A percentile compares a stretch with the other conserved stretches of the same genome.
These are phyloP conservation scores for Ensete glaucum DNA, from an alignment of 176 grass and related monocot genomes.

Conservation along the genomic window DNA sequence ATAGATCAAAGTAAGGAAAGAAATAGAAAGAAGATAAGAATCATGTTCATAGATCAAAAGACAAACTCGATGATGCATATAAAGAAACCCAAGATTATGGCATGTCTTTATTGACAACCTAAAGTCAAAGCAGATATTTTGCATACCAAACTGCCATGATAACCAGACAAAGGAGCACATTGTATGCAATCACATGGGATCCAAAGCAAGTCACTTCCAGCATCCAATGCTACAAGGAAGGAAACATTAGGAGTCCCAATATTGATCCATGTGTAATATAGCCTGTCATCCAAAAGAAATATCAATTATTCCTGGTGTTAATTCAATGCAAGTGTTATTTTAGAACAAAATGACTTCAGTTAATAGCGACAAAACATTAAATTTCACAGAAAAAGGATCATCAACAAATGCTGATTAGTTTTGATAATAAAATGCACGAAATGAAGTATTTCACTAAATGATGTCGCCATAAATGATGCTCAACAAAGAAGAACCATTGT, in stretches of 20 bases:
- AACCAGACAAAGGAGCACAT: constrained; percentile 79
- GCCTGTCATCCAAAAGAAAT: constrained; percentile 29
- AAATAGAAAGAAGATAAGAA: neutral
- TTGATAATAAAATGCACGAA: too few relatives aligned
- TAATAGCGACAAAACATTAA: neutral
- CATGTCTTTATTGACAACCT: neutral
- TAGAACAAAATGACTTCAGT: neutral
- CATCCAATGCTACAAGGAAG: constrained; percentile 88
- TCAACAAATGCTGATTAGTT: too few relatives aligned
- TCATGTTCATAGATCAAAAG: neutral
- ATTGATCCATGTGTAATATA: constrained; percentile 94
- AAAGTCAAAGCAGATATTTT: neutral
- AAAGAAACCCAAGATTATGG: neutral
- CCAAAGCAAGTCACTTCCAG: constrained; percentile 97
- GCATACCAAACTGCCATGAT: constrained; percentile 73
- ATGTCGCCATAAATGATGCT: neutral
- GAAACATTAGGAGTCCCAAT: constrained; percentile 74
- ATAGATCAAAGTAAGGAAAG: neutral
- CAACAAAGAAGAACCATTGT: neutral
- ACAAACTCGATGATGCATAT: neutral
- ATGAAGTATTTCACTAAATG: neutral
- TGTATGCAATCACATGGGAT: constrained; percentile 85
- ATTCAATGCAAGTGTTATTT: neutral
- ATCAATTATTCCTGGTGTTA: neutral
- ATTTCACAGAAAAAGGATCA: too few relatives aligned